phyloP scores from a whole-genome alignment of 495 filamentous ascomycete species.

The Penicillium maclennaniae region DNA sequence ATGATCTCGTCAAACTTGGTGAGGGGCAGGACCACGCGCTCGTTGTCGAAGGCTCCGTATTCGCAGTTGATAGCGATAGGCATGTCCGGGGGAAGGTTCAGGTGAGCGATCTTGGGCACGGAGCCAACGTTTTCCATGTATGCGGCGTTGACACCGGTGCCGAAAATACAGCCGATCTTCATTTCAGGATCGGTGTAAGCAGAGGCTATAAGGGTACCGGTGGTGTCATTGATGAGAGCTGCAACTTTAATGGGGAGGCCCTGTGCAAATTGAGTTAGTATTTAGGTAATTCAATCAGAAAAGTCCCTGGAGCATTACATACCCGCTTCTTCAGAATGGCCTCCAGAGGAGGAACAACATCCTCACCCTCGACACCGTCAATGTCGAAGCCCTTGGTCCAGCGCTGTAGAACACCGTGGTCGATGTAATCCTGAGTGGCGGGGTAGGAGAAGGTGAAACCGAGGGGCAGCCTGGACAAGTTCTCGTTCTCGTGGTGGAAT shows the following conservation, averaged over 20 bases:
- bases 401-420: constrained; percentile 90
- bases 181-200: constrained; percentile 88
- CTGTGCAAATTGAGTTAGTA: constrained; percentile 33
- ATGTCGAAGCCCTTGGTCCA: constrained; percentile 99
- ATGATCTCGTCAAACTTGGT: constrained; percentile 81
- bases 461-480: constrained; percentile 63
- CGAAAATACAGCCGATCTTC: constrained; percentile 97
- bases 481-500: constrained; percentile 73
- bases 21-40: constrained; percentile 85
- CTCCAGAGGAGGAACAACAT: constrained; percentile 93
- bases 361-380: constrained; percentile 87
- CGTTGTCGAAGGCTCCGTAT: constrained; percentile 98
- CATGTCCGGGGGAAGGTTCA: constrained; percentile 84
- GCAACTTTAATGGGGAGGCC: constrained; percentile 89
- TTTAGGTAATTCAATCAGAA: background rate
- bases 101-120: constrained; percentile 88
- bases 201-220: constrained; percentile 97
- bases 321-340: constrained; percentile 73
- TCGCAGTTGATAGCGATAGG: constrained; percentile 99
- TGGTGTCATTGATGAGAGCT: constrained; percentile 96
- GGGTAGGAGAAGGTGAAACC: constrained; percentile 99
- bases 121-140: constrained; percentile 94
- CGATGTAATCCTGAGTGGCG: constrained; percentile 92
- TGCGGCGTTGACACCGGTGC: constrained; percentile 95
- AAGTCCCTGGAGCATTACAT: constrained; percentile 20